phyloP scores from a whole-genome alignment of 129 eudicot genomes.

The Helianthus annuus region DNA sequence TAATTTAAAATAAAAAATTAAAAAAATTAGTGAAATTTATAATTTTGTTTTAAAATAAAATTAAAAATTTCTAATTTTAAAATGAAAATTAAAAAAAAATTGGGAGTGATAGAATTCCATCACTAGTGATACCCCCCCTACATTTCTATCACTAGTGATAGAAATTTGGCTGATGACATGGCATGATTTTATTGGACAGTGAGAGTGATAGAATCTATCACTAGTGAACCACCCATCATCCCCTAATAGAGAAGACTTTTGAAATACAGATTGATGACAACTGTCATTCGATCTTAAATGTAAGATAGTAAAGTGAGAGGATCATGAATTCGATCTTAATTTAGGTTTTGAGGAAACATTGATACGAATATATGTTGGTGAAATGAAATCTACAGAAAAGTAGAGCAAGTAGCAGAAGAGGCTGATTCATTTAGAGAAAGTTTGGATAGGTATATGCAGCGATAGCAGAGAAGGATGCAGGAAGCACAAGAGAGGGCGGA shows the following conservation, averaged over 20 bases:
- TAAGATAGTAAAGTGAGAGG: background rate
- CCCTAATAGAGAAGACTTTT: background rate
- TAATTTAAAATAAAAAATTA: too few relatives aligned
- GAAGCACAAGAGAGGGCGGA: constrained; percentile 95
- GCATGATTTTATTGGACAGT: too few relatives aligned
- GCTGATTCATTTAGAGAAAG: constrained; percentile 85
- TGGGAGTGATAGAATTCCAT: too few relatives aligned
- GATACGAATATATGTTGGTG: background rate
- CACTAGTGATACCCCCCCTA: too few relatives aligned
- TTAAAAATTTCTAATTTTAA: too few relatives aligned
- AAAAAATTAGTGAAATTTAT: too few relatives aligned
- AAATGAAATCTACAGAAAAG: constrained; percentile 62
- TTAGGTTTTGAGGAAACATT: constrained; percentile 3
- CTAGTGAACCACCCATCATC: too few relatives aligned
- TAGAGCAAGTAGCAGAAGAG: constrained; percentile 93
- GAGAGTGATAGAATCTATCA: too few relatives aligned
- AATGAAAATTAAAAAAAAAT: too few relatives aligned
- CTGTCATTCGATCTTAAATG: background rate
- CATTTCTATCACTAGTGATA: too few relatives aligned
- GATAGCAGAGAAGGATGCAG: constrained; percentile 74
- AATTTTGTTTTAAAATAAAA: too few relatives aligned
- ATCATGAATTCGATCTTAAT: background rate
- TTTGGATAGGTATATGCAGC: constrained; percentile 65
- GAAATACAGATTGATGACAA: constrained; percentile 6
- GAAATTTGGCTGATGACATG: too few relatives aligned